Conservation (phyloP, 768 basidiomycete species). For the Polyporus arcularius region DNA sequence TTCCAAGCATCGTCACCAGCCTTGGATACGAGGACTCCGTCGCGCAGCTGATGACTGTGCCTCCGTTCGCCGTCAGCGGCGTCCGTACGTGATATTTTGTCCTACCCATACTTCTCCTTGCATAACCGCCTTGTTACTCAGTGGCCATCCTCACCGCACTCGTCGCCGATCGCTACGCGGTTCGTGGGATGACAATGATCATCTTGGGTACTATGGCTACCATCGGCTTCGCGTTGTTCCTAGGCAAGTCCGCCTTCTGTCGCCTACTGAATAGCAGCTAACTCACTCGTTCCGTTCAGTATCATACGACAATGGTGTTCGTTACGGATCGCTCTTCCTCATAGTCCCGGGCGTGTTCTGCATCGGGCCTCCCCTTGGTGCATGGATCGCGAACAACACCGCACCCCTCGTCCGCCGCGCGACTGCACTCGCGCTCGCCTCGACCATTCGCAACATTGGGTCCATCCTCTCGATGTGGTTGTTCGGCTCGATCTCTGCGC, state of each 20-base stretch:
- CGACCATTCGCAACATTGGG: conserved; percentile 59
- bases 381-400: conserved; percentile 66
- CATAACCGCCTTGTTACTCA: conserved; percentile 10
- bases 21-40: conserved; percentile 29
- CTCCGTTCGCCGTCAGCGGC: conserved; percentile 34
- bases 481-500: conserved; percentile 48
- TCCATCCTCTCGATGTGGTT: conserved; percentile 66
- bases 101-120: background rate
- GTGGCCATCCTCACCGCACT: conserved; percentile 43
- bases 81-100: conserved; percentile 15
- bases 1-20: conserved; percentile 27
- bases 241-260: conserved; percentile 37
- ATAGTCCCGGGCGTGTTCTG: conserved; percentile 54
- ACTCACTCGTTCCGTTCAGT: background rate
- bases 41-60: conserved; percentile 36
- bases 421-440: conserved; percentile 58
- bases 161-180: conserved; percentile 54
- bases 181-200: conserved; percentile 49
- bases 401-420: conserved; percentile 58
- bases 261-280: background rate
- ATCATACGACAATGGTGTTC: conserved; percentile 39
- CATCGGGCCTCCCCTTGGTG: conserved; percentile 50
- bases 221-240: conserved; percentile 57
- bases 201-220: conserved; percentile 43
- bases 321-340: conserved; percentile 60